Base-by-base conservation (phyloP, 1,139 yeast genomes). In the Yamadazyma epiphylla region DNA sequence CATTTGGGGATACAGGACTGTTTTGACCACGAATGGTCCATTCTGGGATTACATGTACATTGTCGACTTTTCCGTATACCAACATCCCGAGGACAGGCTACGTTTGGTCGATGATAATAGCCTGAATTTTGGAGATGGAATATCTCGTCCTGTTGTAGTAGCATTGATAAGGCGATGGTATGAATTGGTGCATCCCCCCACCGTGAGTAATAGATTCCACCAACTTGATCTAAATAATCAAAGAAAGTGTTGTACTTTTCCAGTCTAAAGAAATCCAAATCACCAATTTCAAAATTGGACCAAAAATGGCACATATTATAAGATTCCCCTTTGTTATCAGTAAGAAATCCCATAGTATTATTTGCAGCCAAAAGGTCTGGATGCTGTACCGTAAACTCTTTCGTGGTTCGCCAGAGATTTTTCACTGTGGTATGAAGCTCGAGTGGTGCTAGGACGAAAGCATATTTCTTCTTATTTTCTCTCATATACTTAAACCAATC, bases 151-250 rank as follows among this genome's bases (percentile, higher is more conserved):
- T 79, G 51, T 31, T 78, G 67, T 27, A 86, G 59, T 44, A 81
- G 62, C 69, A 87, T 66, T 0, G 86, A 91, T 4, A 82, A 74
- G 0, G 89, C 96, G 12, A 88, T 58, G 2, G 95, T 80, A 52
- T 87, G 96, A 3, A 87, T 77, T 0, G 95, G 95, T 0, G 96
- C 95, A 62, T 87, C 96, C 2, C 96, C 96, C 95, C 95, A 87
- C 45, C 96, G 61, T 49, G 87, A 95, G 29, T 71, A 69, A 68
- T 77, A 86, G 49, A 87, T 86, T 0, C 96, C 96, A 9, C 88
- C 85, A 6, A 77, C 64, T 10, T 54, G 34, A 36, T 87, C 96
- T 32, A 87, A 57, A 43, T 68, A 75, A 23, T 77, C 58, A 51
- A 83, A 86, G 48, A 80, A 86, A 12, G 64, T 66, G 33, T 74